Evolutionary conservation across 2,329 filamentous ascomycete species (phyloP).

Genomic region (Xylaria sp.): DNA sequence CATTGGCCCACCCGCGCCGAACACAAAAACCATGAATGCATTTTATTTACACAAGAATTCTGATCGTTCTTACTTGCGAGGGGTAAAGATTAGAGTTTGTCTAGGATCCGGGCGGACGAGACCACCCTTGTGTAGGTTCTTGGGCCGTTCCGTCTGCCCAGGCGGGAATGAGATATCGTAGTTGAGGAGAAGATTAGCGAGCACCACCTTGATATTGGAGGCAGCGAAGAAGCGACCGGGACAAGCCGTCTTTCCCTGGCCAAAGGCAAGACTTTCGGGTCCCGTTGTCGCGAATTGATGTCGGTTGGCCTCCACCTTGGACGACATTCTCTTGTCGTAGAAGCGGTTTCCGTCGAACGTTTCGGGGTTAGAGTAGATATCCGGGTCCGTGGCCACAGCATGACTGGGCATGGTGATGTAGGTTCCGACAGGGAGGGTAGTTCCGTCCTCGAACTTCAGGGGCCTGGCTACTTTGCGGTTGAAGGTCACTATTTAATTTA

Average conservation of each 20-base stretch:
- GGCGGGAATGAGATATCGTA: constrained; percentile 38
- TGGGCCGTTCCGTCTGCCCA: constrained; percentile 37
- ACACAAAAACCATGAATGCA: constrained; percentile 30
- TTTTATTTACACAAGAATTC: constrained; percentile 29
- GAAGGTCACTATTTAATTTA: constrained; percentile 34
- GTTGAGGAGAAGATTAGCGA: constrained; percentile 35
- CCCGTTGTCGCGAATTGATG: constrained; percentile 39
- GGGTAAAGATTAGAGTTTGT: constrained; percentile 37
- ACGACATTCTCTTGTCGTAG: constrained; percentile 38
- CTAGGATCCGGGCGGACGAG: constrained; percentile 37
- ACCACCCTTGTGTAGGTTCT: constrained; percentile 39
- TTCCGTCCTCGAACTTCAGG: constrained; percentile 37
- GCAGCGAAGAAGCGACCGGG: constrained; percentile 39
- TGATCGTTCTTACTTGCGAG: constrained; percentile 27
- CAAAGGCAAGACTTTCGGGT: constrained; percentile 37
- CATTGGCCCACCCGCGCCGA: constrained; percentile 17
- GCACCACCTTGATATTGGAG: constrained; percentile 39
- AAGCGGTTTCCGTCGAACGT: constrained; percentile 38
- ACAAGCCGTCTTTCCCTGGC: constrained; percentile 39
- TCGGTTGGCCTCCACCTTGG: constrained; percentile 37
- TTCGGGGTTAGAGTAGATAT: constrained; percentile 39
- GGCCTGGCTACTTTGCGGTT: constrained; percentile 34
- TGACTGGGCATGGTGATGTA: constrained; percentile 39
- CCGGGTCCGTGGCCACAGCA: constrained; percentile 35
- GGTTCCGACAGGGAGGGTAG: constrained; percentile 33